Base-by-base conservation (phyloP, 1,284 basidiomycete species). In the Ustilago bromivora region DNA sequence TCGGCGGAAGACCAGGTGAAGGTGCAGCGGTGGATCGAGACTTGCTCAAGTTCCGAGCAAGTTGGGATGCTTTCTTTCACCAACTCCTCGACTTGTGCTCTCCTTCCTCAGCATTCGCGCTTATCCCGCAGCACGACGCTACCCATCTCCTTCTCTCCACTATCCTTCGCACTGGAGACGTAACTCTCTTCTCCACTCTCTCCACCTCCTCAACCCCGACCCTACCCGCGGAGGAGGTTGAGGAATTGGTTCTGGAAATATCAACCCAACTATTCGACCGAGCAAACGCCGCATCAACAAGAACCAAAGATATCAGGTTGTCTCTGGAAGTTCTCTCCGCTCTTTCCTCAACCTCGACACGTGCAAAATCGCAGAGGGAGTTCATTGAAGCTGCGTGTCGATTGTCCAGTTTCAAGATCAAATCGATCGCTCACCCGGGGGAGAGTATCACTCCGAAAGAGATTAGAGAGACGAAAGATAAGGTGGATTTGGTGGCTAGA, bases 361-460 rank as follows among this genome's bases (percentile, higher is more conserved):
- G 61, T 0, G 59, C 66, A 0, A 40, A 41, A 17, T n/a, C 31
- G 7, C 68, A 76, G 41, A 57, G 43, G 9, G 54, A 74, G 1
- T 80, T 80, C 15, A 74, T 80, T 40, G 72, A 80, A 19, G 72
- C 76, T 4, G 53, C 60, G 7, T 80, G 76, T n/a, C 66, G 79
- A 4, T 38, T 80, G 19, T 68, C 63, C n/a, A 58, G 70, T 49
- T 80, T 76, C 70, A 65, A 69, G 43, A 57, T 79, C 55, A 63
- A 57, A 17, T 80, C 79, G 1, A 40, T 38, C 6, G 15, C 38
- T 0, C 51, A 60, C 0, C 57, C 74, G 0, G 58, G 67, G 1
- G 15, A 53, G 31, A 28, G 32, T 8, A 68, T 81, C 17, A 34
- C 31, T 17, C 72, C 79, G 0, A 36, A 23, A 13, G 77, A 81